These are phyloP conservation scores for Lepidium africanum DNA, from an alignment of 345 rosid species.

Conservation along the genomic window DNA sequence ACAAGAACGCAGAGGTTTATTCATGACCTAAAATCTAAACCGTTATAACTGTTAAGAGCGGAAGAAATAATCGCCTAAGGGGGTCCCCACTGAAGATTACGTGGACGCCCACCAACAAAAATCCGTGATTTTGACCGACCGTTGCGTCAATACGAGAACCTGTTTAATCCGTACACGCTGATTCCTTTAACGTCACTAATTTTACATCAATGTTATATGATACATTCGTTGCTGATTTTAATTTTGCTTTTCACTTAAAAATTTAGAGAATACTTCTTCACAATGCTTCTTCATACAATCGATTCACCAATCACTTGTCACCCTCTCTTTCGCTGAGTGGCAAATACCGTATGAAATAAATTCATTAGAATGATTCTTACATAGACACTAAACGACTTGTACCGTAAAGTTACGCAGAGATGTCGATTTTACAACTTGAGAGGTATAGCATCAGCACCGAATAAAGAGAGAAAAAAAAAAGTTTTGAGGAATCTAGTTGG, in stretches of 20 bases:
- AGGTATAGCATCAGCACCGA: background rate
- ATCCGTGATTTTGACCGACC: conserved; percentile 29
- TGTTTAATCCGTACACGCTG: background rate
- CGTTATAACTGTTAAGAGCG: conserved; percentile 22
- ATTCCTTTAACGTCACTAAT: background rate
- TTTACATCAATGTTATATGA: background rate
- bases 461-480: conserved; percentile 5
- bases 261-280: background rate
- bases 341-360: background rate
- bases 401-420: background rate
- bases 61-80: background rate
- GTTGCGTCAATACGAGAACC: conserved; percentile 5
- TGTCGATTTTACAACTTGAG: background rate
- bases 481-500: conserved; percentile 14
- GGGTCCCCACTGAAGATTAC: conserved; percentile 18
- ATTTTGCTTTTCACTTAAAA: background rate
- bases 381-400: conserved; percentile 10
- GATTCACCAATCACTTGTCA: background rate
- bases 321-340: background rate
- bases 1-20: background rate
- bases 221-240: background rate
- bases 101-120: conserved; percentile 13
- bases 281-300: background rate
- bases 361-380: conserved; percentile 3
- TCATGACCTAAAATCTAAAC: conserved; percentile 5